Conservation (phyloP, 2,329 filamentous ascomycete genomes). For the Hymenoscyphus scutula region DNA sequence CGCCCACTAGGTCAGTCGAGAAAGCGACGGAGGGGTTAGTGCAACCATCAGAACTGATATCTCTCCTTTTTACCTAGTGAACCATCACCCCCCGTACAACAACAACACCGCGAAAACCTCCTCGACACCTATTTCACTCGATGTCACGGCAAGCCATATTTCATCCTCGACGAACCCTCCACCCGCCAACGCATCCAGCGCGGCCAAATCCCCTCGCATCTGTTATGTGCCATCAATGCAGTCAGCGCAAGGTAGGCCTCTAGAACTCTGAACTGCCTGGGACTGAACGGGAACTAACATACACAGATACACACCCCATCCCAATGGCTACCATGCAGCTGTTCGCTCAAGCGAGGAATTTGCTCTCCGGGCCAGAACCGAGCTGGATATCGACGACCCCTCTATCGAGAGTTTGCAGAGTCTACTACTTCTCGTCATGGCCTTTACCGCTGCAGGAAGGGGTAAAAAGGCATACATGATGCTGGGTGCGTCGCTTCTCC, state of each 20-base stretch:
- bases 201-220: constrained; percentile 48
- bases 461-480: constrained; percentile 88
- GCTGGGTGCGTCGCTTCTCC: constrained; percentile 55
- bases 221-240: constrained; percentile 58
- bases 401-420: constrained; percentile 76
- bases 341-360: constrained; percentile 70
- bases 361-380: constrained; percentile 63
- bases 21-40: constrained; percentile 18
- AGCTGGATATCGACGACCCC: constrained; percentile 77
- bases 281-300: constrained; percentile 17
- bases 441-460: constrained; percentile 73
- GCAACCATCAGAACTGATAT: constrained; percentile 1
- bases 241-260: constrained; percentile 56
- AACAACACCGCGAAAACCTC: constrained; percentile 56
- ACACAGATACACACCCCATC: constrained; percentile 67
- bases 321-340: constrained; percentile 64
- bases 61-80: constrained; percentile 38
- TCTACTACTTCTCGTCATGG: constrained; percentile 70
- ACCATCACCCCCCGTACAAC: constrained; percentile 47
- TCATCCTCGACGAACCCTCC: constrained; percentile 74
- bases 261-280: constrained; percentile 3
- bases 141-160: constrained; percentile 78
- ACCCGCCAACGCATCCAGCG: constrained; percentile 70
- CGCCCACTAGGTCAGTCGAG: constrained; percentile 38
- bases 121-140: constrained; percentile 78